Evolutionary conservation across 768 basidiomycete genomes (phyloP).

Genomic region (Lactifluus subvellereus): DNA sequence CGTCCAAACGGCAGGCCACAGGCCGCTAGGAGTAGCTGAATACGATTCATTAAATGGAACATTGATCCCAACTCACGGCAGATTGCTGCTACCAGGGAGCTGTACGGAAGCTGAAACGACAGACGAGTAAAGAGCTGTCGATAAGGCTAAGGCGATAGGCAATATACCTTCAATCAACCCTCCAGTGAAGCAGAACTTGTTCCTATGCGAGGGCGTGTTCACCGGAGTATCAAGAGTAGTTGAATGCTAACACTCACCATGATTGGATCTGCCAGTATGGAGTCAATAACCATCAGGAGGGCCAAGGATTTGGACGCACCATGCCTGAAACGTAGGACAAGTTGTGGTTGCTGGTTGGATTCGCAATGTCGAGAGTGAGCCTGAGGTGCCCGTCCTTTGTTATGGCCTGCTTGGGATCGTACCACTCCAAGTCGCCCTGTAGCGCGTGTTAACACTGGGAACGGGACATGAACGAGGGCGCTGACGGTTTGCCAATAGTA

Average conservation of each 20-base stretch:
- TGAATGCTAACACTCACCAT: conserved; percentile 29
- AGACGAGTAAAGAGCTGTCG: background rate
- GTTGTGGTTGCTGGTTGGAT: conserved; percentile 40
- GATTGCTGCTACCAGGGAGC: conserved; percentile 15
- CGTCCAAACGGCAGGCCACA: conserved; percentile 51
- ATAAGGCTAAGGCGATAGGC: background rate
- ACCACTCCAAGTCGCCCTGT: conserved; percentile 48
- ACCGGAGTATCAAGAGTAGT: background rate
- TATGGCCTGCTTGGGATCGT: conserved; percentile 48
- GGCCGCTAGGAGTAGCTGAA: conserved; percentile 32
- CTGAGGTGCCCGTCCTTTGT: conserved; percentile 47
- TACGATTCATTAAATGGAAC: conserved; percentile 12
- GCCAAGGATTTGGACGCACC: conserved; percentile 29
- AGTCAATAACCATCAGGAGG: background rate
- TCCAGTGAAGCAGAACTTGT: conserved; percentile 78
- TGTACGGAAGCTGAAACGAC: conserved; percentile 16
- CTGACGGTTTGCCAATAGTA: conserved; percentile 46
- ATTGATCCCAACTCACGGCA: conserved; percentile 10
- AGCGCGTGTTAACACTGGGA: background rate
- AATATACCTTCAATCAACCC: conserved; percentile 53
- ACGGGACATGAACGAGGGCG: conserved; percentile 30
- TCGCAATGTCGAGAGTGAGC: conserved; percentile 39
- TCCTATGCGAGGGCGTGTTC: conserved; percentile 34
- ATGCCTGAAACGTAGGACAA: conserved; percentile 38
- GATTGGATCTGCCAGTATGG: conserved; percentile 19